A percentile compares a stretch with the other conserved stretches of the same genome.
These are phyloP conservation scores for Talaromyces sp. DNA, from an alignment of 2,329 filamentous ascomycete genomes.

Conservation along the genomic window DNA sequence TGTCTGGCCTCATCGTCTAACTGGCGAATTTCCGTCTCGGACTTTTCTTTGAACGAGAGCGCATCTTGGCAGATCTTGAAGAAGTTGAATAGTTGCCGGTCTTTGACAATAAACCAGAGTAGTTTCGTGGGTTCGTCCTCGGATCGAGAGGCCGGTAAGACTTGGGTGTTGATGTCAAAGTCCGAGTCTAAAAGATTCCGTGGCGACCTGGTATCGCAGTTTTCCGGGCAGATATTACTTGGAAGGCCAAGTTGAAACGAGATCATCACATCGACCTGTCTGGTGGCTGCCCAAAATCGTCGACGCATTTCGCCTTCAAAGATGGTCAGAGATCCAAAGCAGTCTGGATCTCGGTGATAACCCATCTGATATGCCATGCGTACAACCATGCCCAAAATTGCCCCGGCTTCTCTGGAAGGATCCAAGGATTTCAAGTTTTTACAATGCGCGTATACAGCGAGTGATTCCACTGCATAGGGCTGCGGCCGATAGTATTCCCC, in stretches of 20 bases:
- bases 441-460: conserved; percentile 49
- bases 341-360: conserved; percentile 48
- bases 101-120: conserved; percentile 29
- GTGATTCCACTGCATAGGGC: conserved; percentile 48
- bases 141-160: conserved; percentile 48
- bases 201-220: conserved; percentile 51
- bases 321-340: conserved; percentile 36
- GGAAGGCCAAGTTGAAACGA: conserved; percentile 59
- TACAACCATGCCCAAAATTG: conserved; percentile 48
- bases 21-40: conserved; percentile 16
- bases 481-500: conserved; percentile 49
- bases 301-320: conserved; percentile 49
- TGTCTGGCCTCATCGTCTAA: conserved; percentile 20
- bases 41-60: conserved; percentile 12
- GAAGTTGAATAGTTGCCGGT: conserved; percentile 21
- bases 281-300: conserved; percentile 25
- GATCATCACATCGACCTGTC: conserved; percentile 53
- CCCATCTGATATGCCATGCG: conserved; percentile 54
- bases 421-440: conserved; percentile 50
- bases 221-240: conserved; percentile 52
- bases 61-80: conserved; percentile 20
- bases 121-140: conserved; percentile 45
- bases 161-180: conserved; percentile 43
- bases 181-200: conserved; percentile 55
- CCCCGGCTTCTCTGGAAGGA: conserved; percentile 47